These are phyloP conservation scores for Butyriboletus appendiculatus DNA, from an alignment of 1,284 basidiomycete species.

Conservation along the genomic window DNA sequence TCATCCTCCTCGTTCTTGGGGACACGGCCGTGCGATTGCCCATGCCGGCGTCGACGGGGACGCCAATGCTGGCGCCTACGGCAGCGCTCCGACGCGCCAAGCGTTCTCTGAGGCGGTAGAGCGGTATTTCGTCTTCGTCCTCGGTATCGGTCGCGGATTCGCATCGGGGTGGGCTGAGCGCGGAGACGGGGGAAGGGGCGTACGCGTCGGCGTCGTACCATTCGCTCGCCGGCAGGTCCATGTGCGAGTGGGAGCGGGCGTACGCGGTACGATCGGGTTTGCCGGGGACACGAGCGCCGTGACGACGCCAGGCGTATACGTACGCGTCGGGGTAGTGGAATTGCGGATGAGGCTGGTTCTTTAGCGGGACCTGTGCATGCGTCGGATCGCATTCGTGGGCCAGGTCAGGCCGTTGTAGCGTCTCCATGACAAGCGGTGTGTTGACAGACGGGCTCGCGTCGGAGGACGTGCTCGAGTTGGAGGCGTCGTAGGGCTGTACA, in stretches of 20 bases:
- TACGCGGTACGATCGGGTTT: conserved; percentile 1
- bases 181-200: conserved; percentile 13
- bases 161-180: conserved; percentile 22
- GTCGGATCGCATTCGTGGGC: background rate
- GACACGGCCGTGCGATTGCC: conserved; percentile 3
- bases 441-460: conserved; percentile 1
- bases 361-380: background rate
- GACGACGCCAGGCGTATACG: conserved; percentile 20
- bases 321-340: conserved; percentile 21
- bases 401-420: background rate
- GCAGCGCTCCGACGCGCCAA: conserved; percentile 2
- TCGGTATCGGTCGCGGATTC: conserved; percentile 8
- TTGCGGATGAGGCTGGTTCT: conserved; percentile 3
- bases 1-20: conserved; percentile 12
- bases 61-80: background rate
- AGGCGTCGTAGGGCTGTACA: conserved; percentile 12
- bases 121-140: conserved; percentile 23
- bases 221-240: background rate
- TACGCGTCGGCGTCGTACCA: conserved; percentile 23
- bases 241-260: conserved; percentile 10
- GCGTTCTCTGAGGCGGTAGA: conserved; percentile 13
- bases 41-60: background rate
- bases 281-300: conserved; percentile 21
- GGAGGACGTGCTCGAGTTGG: conserved; percentile 4
- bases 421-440: background rate